A percentile compares a stretch with the other conserved stretches of the same genome.
phyloP scores from a whole-genome alignment of 2,329 filamentous ascomycete genomes.

The Penicillium corylophilum region DNA sequence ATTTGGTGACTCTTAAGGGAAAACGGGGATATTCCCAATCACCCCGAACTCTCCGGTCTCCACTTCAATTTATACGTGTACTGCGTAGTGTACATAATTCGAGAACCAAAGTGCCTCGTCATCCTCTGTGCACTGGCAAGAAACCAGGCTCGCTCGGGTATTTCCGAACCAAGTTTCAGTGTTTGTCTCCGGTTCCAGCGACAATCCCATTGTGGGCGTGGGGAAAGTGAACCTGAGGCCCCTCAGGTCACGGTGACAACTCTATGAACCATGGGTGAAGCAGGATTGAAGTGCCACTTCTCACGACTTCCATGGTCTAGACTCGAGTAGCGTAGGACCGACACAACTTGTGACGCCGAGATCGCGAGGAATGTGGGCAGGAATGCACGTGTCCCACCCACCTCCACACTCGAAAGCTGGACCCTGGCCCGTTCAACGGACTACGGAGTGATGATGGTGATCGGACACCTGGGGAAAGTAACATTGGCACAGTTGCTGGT shows the following conservation, averaged over 20 bases:
- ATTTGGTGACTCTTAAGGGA: no score
- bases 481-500: background rate
- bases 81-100: background rate
- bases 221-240: background rate
- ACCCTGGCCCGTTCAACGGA: no score
- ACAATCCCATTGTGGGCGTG: conserved; percentile 1
- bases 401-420: conserved; percentile 1
- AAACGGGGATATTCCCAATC: no score
- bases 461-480: no score
- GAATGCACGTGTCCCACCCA: conserved; percentile 17
- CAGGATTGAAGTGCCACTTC: background rate
- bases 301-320: background rate
- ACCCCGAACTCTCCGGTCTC: background rate
- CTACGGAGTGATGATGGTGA: no score
- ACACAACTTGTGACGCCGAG: conserved; percentile 8
- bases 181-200: conserved; percentile 10
- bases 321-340: conserved; percentile 3
- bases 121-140: background rate
- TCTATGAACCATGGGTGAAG: background rate
- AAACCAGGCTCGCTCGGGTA: conserved; percentile 4
- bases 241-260: background rate
- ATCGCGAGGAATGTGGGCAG: conserved; percentile 12
- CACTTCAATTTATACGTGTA: background rate
- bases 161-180: background rate
- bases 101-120: background rate